Evolutionary conservation across 208 protist genomes (phyloP), one percentile per base, ranked within the genome.

Genomic region (Herpetomonas samuelpessoai): DNA sequence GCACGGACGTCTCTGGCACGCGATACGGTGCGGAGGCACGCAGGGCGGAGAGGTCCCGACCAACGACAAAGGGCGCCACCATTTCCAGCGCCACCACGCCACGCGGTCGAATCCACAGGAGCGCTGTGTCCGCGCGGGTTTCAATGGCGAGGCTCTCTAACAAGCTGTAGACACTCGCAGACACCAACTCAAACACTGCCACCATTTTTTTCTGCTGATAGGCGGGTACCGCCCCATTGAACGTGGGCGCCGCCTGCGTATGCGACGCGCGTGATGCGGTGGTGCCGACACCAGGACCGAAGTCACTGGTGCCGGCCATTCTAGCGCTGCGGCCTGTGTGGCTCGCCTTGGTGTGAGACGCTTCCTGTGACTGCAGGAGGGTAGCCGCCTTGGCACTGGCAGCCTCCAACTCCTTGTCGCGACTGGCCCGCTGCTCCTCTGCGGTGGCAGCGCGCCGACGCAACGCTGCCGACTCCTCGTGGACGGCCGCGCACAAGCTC

Each of bases 41-140:
- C 25, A 93, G 66, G 24, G 81, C 73, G 18, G 69, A 68, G 25
- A 85, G 60, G 27, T 93, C 84, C 1, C 82, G 76, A 3, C 86
- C 83, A 10, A 96, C 86, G 0, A 93, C 86, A 76, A 96, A 96
- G 16, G 89, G 89, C 18, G 86, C 86, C 18, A 96, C 76, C 10
- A 96, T 82, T 64, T 93, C 89, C 3, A 74, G 71, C 4, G 86
- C 87, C 2, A 91, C 71, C 25, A 81, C 70, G 14, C 78, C 86
- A 27, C 78, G 81, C 14, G 83, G 84, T 9, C 77, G 74, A 30
- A 96, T 46, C 86, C 89, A 96, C 57, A 96, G 61, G 47, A 96
- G 52, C 26, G 86, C 86, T 18, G 81, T 83, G 19, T 80, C 75
- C 7, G 79, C 78, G 22, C 89, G 57, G 18, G 79, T 75, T 53